Conservation (phyloP, 2,329 filamentous ascomycete species). For the Aspergillus jensenii region DNA sequence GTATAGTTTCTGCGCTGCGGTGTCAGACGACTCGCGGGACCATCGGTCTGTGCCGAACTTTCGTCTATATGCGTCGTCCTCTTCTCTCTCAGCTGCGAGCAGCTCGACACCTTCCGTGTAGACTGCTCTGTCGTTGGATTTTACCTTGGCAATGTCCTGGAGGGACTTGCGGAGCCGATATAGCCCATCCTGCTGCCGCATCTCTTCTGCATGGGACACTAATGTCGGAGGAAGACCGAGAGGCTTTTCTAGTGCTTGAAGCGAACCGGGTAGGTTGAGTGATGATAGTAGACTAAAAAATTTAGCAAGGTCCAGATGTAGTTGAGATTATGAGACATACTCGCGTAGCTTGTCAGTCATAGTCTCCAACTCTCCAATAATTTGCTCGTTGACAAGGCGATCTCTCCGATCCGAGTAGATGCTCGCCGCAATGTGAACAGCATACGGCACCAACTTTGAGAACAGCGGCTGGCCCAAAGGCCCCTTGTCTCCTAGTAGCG, state of each 20-base stretch:
- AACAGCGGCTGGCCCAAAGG: constrained; percentile 86
- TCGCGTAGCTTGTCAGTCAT: constrained; percentile 79
- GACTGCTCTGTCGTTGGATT: constrained; percentile 70
- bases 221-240: constrained; percentile 83
- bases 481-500: constrained; percentile 74
- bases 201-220: constrained; percentile 87
- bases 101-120: constrained; percentile 83
- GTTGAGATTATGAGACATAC: constrained; percentile 29
- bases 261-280: constrained; percentile 82
- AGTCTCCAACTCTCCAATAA: constrained; percentile 79
- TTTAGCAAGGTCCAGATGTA: constrained; percentile 14
- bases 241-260: constrained; percentile 94
- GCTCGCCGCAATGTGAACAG: constrained; percentile 89
- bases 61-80: constrained; percentile 72
- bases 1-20: constrained; percentile 72
- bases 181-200: constrained; percentile 85
- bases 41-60: constrained; percentile 89
- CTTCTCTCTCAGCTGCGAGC: constrained; percentile 74
- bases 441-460: constrained; percentile 88
- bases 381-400: constrained; percentile 82
- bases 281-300: constrained; percentile 63
- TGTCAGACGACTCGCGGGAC: constrained; percentile 67
- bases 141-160: constrained; percentile 87
- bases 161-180: constrained; percentile 75
- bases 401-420: constrained; percentile 93